Evolutionary conservation across 1,284 basidiomycete species (phyloP), one percentile per base, ranked within the genome.

Genomic region (Mycena citricolor): DNA sequence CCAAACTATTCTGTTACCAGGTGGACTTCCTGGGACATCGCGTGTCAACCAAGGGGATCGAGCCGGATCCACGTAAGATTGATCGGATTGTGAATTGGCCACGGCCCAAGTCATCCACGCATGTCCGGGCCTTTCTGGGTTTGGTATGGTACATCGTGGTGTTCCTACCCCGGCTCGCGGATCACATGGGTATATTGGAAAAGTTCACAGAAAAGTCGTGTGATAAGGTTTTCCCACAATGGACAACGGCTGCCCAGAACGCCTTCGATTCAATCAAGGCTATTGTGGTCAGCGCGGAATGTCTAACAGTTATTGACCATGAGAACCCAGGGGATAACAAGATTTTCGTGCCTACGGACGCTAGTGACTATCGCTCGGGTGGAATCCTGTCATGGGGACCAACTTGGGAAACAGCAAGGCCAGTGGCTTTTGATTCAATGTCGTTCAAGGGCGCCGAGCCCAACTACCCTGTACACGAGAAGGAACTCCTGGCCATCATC

Each of bases 401-500:
- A 10, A 54, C 51, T n/a, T 59, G 58, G 55, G 57, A 62, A 21
- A 57, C 54, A 4, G 59, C 58, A 2, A 33, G 55, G 2, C 64
- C 62, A 0, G 63, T 67, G 0, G 62, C 62, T 0, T 69, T 54
- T 32, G 59, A 65, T 19, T 63, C 59, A 0, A 34, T 39, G 17
- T 50, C 57, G 21, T 54, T 69, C 24, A 63, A 59, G 8, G 41
- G 47, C 1, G 60, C 66, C 1, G 52, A 68, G 41, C 22, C 58
- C 4, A 64, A 65, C 39, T 67, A 66, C 44, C 54, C 57, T 8
- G 57, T 64, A 2, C 63, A 67, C 43, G 58, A 70, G 49, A 63
- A 68, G 32, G 63, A 68, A 38, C 26, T 68, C 1, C 44, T 69
- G 0, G 67, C 64, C 0, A 63, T 71, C 22, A 41, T 68, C 4